A percentile compares a stretch with the other conserved stretches of the same genome.
phyloP scores from a whole-genome alignment of 2,329 filamentous ascomycete genomes.

The Akanthomyces muscarius region DNA sequence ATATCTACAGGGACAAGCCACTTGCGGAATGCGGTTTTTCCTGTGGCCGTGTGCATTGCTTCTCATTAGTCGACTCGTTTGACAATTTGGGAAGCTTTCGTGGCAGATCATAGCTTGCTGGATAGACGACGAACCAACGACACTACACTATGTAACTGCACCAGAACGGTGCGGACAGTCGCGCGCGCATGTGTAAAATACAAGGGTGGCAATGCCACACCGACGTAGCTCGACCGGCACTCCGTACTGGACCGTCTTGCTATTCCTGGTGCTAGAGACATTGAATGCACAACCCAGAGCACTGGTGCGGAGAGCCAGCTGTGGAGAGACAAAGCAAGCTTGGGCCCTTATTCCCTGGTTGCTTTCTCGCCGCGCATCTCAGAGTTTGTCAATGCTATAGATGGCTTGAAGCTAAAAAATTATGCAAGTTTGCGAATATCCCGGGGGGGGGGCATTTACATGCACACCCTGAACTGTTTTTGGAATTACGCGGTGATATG shows the following conservation, averaged over 20 bases:
- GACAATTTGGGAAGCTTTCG: background rate
- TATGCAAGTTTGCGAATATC: background rate
- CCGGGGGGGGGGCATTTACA: background rate
- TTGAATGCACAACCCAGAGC: background rate
- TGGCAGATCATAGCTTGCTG: background rate
- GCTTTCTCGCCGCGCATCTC: background rate
- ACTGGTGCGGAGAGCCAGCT: background rate
- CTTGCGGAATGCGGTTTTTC: background rate
- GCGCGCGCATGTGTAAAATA: background rate
- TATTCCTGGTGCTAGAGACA: background rate
- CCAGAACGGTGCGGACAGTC: background rate
- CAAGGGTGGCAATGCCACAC: background rate
- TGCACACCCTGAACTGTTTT: background rate
- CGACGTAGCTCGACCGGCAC: background rate
- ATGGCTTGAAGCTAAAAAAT: background rate
- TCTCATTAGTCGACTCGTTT: constrained; percentile 8
- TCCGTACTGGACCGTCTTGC: background rate
- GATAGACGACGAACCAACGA: background rate
- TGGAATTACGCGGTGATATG: background rate
- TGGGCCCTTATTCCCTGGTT: background rate
- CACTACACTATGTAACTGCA: background rate
- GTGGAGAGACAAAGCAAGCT: background rate
- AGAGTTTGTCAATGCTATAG: background rate
- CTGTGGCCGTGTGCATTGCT: background rate
- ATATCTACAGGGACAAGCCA: background rate